phyloP scores from a whole-genome alignment of 768 basidiomycete species.

The Trametes meyenii region DNA sequence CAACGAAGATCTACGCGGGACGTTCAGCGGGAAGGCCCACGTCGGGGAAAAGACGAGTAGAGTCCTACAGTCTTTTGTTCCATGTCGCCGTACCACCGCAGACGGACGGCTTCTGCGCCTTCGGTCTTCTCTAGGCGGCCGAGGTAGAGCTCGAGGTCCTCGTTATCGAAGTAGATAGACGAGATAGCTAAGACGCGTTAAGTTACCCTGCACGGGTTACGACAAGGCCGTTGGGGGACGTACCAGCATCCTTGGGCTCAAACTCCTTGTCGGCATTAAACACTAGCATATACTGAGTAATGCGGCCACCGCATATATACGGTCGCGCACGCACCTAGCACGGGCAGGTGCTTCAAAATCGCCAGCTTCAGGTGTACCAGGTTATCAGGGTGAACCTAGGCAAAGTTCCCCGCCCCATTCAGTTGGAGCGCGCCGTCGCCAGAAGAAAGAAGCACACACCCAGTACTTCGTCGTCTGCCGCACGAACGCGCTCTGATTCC shows the following conservation, averaged over 20 bases:
- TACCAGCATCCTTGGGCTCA: slow-evolving; percentile 80
- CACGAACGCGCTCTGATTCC: slow-evolving; percentile 96
- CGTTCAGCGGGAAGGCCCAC: background rate
- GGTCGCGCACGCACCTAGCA: slow-evolving; percentile 62
- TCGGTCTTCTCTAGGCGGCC: slow-evolving; percentile 98
- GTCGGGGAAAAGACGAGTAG: background rate
- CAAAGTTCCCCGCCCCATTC: slow-evolving; percentile 34
- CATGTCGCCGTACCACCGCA: slow-evolving; percentile 96
- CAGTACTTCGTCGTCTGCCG: slow-evolving; percentile 99
- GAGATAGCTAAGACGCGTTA: slow-evolving; percentile 72
- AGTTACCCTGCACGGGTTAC: background rate
- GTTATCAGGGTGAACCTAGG: slow-evolving; percentile 38
- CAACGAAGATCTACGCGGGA: slow-evolving; percentile 70
- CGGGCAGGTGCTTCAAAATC: slow-evolving; percentile 89
- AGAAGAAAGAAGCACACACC: slow-evolving; percentile 47
- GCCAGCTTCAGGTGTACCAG: slow-evolving; percentile 57
- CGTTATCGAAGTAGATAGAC: slow-evolving; percentile 96
- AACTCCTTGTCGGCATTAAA: slow-evolving; percentile 25
- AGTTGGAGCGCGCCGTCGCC: background rate
- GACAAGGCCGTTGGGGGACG: background rate
- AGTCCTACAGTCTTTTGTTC: slow-evolving; percentile 71
- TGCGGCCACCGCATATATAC: slow-evolving; percentile 31
- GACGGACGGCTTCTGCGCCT: slow-evolving; percentile 94
- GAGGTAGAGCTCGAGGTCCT: slow-evolving; percentile 93
- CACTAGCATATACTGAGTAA: slow-evolving; percentile 60